Evolutionary conservation across 1,284 basidiomycete genomes (phyloP).

Genomic region (Abortiporus biennis): DNA sequence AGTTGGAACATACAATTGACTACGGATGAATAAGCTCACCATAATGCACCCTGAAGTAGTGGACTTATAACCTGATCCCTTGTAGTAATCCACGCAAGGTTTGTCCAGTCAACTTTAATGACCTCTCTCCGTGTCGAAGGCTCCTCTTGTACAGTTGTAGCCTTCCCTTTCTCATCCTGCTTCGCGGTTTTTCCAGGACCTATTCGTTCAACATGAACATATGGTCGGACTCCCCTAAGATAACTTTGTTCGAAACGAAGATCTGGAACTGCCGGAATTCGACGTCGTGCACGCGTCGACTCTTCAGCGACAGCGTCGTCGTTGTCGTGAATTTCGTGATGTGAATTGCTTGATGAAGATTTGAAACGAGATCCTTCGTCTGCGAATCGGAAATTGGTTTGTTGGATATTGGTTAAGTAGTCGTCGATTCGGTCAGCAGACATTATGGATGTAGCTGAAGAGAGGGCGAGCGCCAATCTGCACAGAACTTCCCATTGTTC

Average conservation of each 20-base stretch:
- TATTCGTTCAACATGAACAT: conserved; percentile 35
- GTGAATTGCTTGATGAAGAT: too few relatives aligned
- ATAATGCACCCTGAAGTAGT: conserved; percentile 62
- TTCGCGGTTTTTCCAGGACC: conserved; percentile 8
- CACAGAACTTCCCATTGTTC: too few relatives aligned
- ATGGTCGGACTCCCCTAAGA: conserved; percentile 50
- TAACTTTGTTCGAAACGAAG: conserved; percentile 70
- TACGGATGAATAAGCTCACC: conserved; percentile 36
- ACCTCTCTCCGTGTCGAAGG: conserved; percentile 24
- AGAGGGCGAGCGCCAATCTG: too few relatives aligned
- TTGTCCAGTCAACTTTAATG: conserved; percentile 50
- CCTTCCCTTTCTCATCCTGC: conserved; percentile 27
- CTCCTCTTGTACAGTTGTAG: conserved; percentile 11
- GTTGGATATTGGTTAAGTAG: too few relatives aligned
- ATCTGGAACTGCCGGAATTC: conserved; percentile 38
- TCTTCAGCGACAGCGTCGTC: too few relatives aligned
- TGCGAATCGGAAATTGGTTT: too few relatives aligned
- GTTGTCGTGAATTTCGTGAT: too few relatives aligned
- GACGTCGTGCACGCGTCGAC: too few relatives aligned
- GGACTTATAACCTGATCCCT: conserved; percentile 67
- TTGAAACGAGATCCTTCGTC: too few relatives aligned
- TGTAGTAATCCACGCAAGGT: conserved; percentile 55
- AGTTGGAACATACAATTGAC: background rate
- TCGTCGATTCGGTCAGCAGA: too few relatives aligned
- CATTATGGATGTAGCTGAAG: too few relatives aligned